Percentiles rank a stretch among this genome's conserved stretches.
Evolutionary conservation across 106 monocot genomes (phyloP).

Genomic region (Apostasia shenzhenica): DNA sequence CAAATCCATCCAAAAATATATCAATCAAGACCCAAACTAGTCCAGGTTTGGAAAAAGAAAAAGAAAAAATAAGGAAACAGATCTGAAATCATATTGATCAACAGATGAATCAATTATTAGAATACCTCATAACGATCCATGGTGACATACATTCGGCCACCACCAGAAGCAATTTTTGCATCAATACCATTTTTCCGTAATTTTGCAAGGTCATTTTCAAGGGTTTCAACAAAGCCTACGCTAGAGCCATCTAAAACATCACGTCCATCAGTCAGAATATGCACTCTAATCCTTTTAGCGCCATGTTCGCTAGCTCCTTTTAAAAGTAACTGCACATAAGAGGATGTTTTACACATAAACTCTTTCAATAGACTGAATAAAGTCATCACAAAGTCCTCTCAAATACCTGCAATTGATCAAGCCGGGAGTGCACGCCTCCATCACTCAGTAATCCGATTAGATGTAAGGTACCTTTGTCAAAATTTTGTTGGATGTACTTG

Average conservation of each 20-base stretch:
- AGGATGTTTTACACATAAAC: neutral
- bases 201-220: constrained; percentile 69
- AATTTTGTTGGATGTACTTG: constrained; percentile 81
- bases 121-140: constrained; percentile 99
- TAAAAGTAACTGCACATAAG: constrained; percentile 59
- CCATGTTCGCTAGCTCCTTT: constrained; percentile 86
- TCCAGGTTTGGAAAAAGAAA: no score
- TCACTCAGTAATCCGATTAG: constrained; percentile 93
- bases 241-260: constrained; percentile 94
- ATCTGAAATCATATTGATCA: no score
- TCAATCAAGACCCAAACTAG: no score
- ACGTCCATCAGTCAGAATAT: constrained; percentile 94
- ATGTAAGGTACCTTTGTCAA: constrained; percentile 76
- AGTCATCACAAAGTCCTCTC: neutral
- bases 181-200: constrained; percentile 78
- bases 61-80: no score
- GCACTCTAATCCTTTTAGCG: constrained; percentile 92
- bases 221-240: constrained; percentile 91
- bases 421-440: constrained; percentile 94
- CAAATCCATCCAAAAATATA: no score
- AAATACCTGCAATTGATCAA: constrained; percentile 87
- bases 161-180: constrained; percentile 97
- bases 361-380: neutral
- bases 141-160: constrained; percentile 97
- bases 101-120: neutral